phyloP scores from a whole-genome alignment of 805 yeast species.

The Phaffomyces thermotolerans region DNA sequence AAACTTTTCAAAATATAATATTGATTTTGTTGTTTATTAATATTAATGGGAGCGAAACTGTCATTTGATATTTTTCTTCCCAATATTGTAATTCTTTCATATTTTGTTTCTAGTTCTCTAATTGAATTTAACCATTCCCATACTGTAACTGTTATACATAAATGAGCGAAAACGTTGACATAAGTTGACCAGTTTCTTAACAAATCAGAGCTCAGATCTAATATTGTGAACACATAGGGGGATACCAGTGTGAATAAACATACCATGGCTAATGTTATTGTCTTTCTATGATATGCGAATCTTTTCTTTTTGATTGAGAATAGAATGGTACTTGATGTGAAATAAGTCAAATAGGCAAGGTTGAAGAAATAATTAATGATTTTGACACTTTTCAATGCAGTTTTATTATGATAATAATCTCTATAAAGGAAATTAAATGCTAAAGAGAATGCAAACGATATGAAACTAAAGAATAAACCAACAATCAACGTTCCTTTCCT shows the following conservation, averaged over 20 bases:
- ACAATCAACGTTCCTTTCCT: constrained; percentile 24
- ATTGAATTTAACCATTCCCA: constrained; percentile 66
- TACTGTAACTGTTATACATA: constrained; percentile 43
- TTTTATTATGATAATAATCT: constrained; percentile 2
- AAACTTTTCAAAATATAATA: constrained; percentile 16
- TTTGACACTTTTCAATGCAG: constrained; percentile 14
- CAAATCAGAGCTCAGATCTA: constrained; percentile 33
- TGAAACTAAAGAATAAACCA: constrained; percentile 27
- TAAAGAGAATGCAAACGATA: constrained; percentile 23
- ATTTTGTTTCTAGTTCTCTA: constrained; percentile 38
- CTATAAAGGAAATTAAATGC: constrained; percentile 12
- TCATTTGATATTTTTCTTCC: constrained; percentile 51
- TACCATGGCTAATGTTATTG: constrained; percentile 43
- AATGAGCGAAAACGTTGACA: constrained; percentile 38
- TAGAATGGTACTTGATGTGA: constrained; percentile 29
- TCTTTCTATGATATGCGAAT: constrained; percentile 38
- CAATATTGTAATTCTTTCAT: constrained; percentile 50
- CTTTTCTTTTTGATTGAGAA: constrained; percentile 32
- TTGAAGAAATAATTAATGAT: constrained; percentile 25
- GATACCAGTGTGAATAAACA: constrained; percentile 32
- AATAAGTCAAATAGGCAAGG: constrained; percentile 24
- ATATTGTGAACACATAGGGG: constrained; percentile 30
- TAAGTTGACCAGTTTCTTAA: constrained; percentile 44
- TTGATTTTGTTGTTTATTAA: constrained; percentile 2
- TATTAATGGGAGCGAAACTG: constrained; percentile 25